Percentiles rank a stretch among this genome's conserved stretches.
Conservation (phyloP, 441 rosid genomes). For the Populus hybrid region DNA sequence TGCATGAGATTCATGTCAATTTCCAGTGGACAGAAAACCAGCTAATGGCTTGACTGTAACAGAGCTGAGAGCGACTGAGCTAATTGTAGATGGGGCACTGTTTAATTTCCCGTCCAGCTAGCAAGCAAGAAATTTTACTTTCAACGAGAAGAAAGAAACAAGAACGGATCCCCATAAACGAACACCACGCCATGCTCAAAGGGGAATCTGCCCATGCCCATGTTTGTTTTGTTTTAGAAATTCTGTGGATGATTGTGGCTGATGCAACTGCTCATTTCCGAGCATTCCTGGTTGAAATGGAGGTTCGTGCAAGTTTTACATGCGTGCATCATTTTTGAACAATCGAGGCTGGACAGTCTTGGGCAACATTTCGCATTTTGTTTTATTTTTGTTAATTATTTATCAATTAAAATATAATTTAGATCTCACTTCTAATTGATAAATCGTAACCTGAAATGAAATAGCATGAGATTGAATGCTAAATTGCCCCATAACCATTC, state of each 20-base stretch:
- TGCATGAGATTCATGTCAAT: background rate
- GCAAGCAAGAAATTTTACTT: background rate
- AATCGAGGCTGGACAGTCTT: no score
- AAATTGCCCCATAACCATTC: background rate
- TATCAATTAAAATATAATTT: background rate
- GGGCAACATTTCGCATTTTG: no score
- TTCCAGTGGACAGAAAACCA: background rate
- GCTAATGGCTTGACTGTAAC: constrained; percentile 5
- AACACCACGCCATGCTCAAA: background rate
- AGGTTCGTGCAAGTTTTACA: no score
- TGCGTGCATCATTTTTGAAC: no score
- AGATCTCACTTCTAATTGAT: constrained; percentile 13
- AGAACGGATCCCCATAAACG: background rate
- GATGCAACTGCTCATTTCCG: no score
- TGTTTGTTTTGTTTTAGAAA: background rate
- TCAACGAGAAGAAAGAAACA: constrained; percentile 13
- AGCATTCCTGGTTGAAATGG: no score
- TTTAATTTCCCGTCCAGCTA: background rate
- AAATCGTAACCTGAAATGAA: background rate
- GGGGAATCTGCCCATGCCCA: background rate
- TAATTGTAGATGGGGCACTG: background rate
- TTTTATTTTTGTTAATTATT: background rate
- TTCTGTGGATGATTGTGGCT: no score
- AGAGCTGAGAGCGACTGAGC: constrained; percentile 23
- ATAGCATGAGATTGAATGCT: background rate